A percentile compares a stretch with the other conserved stretches of the same genome.
These are phyloP conservation scores for Hypoxylon sp. DNA, from an alignment of 2,329 filamentous ascomycete species.

Conservation along the genomic window DNA sequence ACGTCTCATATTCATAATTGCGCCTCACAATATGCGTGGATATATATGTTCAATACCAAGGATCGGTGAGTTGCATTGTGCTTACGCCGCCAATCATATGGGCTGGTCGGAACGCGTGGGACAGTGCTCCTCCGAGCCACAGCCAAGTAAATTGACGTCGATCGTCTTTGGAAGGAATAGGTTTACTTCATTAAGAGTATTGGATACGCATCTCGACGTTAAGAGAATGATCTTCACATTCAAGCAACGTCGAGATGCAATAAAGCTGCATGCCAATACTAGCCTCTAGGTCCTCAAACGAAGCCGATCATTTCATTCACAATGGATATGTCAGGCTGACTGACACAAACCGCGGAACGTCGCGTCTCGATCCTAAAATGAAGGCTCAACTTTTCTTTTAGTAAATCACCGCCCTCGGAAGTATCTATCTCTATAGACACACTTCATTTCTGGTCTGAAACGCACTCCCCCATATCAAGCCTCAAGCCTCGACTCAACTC, in stretches of 20 bases:
- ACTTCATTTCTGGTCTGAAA: not conserved
- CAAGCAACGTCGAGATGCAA: not conserved
- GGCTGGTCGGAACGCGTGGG: not conserved
- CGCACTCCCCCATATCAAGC: not conserved
- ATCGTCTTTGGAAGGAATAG: not conserved
- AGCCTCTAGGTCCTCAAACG: not conserved
- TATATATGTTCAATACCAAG: not conserved
- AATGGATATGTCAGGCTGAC: not conserved
- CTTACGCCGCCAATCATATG: not conserved
- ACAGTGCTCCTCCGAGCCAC: not conserved
- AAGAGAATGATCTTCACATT: conserved; percentile 2
- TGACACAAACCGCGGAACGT: not conserved
- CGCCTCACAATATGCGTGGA: not conserved
- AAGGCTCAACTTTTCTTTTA: conserved; percentile 5
- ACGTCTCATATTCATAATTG: not conserved
- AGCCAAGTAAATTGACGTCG: not conserved
- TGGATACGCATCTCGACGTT: not conserved
- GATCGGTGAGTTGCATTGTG: not conserved
- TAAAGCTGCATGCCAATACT: not conserved
- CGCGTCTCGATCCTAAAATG: not conserved
- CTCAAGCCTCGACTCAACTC: not conserved
- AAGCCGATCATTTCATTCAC: conserved; percentile 1
- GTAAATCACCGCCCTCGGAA: not conserved
- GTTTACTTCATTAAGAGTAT: not conserved
- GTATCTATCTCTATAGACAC: not conserved